Evolutionary conservation across 163 green algal species (phyloP).

Genomic region (Chlamydomonas reinhardtii): DNA sequence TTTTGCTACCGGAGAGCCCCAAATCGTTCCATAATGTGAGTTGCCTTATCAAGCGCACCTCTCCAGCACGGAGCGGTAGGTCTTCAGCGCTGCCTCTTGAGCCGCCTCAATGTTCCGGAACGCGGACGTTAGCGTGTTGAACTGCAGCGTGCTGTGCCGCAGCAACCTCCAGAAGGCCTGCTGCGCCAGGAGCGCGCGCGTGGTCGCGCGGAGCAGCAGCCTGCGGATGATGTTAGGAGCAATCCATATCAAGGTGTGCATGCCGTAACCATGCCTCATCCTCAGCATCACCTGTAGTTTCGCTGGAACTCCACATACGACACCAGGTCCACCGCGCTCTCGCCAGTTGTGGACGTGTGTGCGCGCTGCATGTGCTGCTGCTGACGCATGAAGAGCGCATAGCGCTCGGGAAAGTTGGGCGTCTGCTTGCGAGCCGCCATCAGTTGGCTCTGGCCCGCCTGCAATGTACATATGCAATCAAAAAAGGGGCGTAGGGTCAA

Average conservation of each 20-base stretch:
- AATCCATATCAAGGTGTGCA: too few relatives aligned
- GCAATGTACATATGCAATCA: too few relatives aligned
- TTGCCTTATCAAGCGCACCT: not conserved
- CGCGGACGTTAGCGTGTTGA: not conserved
- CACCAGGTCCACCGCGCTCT: not conserved
- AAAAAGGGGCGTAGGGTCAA: too few relatives aligned
- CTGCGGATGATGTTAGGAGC: too few relatives aligned
- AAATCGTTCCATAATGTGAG: too few relatives aligned
- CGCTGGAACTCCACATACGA: not conserved
- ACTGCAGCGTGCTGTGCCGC: slow-evolving; percentile 18
- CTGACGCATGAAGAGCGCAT: slow-evolving; percentile 18
- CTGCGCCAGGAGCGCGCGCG: slow-evolving; percentile 13
- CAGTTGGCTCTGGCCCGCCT: not conserved
- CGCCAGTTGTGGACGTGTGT: too few relatives aligned
- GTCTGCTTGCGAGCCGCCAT: slow-evolving; percentile 31
- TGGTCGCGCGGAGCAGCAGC: not conserved
- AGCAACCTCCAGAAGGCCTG: slow-evolving; percentile 50
- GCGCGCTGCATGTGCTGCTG: slow-evolving; percentile 30
- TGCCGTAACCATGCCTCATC: too few relatives aligned
- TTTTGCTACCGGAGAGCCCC: too few relatives aligned
- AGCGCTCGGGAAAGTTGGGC: not conserved
- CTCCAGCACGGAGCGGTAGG: slow-evolving; percentile 27
- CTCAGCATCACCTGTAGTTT: not conserved
- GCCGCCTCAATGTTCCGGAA: slow-evolving; percentile 35
- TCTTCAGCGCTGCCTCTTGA: not conserved